Conservation (phyloP, 257 asterid species). For the Cordia subcordata region DNA sequence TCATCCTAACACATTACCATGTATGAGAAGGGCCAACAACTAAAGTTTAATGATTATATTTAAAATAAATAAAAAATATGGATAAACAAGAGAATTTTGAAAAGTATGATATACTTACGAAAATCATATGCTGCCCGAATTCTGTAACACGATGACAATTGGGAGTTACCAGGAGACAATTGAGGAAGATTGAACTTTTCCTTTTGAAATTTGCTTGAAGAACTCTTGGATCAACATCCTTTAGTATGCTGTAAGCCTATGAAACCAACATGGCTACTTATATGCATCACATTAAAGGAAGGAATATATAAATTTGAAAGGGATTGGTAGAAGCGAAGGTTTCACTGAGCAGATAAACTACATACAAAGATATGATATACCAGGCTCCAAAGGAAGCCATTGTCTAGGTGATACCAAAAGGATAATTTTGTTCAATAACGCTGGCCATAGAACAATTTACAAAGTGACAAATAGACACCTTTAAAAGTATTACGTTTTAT, state of each 20-base stretch:
- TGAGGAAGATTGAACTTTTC: slow-evolving; percentile 59
- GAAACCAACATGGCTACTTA: slow-evolving; percentile 10
- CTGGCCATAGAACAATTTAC: no score
- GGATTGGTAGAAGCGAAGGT: background rate
- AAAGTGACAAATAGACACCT: no score
- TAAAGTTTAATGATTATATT: background rate
- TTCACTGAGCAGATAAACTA: background rate
- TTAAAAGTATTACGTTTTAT: no score
- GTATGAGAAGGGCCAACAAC: background rate
- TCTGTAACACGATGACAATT: slow-evolving; percentile 87
- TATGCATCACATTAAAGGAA: slow-evolving; percentile 11
- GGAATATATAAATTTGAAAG: slow-evolving; percentile 3
- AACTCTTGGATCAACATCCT: slow-evolving; percentile 50
- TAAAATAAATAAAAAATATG: no score
- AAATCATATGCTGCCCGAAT: slow-evolving; percentile 60
- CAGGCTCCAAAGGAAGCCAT: no score
- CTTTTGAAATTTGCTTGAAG: slow-evolving; percentile 42
- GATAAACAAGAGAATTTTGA: slow-evolving; percentile 6
- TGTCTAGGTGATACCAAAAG: no score
- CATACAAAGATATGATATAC: background rate
- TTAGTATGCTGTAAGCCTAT: slow-evolving; percentile 71
- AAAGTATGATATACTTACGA: slow-evolving; percentile 44
- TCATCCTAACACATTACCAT: slow-evolving; percentile 50
- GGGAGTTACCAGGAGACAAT: slow-evolving; percentile 77
- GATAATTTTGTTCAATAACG: no score